Percentiles rank a stretch among this genome's conserved stretches.
Evolutionary conservation across 352 stramenopile species (phyloP).

Genomic region (Pythium periplocum): DNA sequence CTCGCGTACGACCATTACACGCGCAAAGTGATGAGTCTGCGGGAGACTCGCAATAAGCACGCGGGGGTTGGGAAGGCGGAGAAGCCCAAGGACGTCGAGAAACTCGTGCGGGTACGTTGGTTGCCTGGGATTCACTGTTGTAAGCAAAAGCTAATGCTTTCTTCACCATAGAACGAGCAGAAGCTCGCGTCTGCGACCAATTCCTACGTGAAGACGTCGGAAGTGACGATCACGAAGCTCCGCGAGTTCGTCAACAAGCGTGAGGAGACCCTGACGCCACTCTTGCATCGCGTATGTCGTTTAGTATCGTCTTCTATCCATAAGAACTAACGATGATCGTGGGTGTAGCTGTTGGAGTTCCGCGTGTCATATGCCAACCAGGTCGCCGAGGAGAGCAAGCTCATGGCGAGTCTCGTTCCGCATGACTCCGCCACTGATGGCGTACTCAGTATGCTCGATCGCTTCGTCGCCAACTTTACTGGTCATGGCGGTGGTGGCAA

Average conservation of each 20-base stretch:
- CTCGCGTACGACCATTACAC: constrained; percentile 76
- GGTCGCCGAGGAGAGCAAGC: constrained; percentile 42
- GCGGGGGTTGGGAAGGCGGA: constrained; percentile 38
- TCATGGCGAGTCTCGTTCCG: constrained; percentile 44
- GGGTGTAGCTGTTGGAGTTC: constrained; percentile 38
- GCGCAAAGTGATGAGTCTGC: constrained; percentile 58
- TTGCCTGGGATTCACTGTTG: not conserved
- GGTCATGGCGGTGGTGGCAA: constrained; percentile 1
- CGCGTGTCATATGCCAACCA: constrained; percentile 53
- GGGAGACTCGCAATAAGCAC: constrained; percentile 63
- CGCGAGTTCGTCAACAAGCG: constrained; percentile 54
- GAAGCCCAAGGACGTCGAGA: constrained; percentile 73
- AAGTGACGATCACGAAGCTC: constrained; percentile 50
- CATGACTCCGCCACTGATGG: constrained; percentile 32
- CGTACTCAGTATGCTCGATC: constrained; percentile 39
- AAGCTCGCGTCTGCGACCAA: constrained; percentile 63
- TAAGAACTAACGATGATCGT: not conserved
- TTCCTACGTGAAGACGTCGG: constrained; percentile 60
- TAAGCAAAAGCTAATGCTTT: too few relatives aligned
- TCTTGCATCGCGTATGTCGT: constrained; percentile 46
- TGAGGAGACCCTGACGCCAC: constrained; percentile 52
- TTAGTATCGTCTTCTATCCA: not conserved
- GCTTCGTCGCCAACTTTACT: constrained; percentile 23
- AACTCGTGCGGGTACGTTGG: constrained; percentile 48
- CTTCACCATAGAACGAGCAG: not conserved